A percentile compares a stretch with the other conserved stretches of the same genome.
Conservation (phyloP, 1,139 yeast genomes). For the Suhomyces chickasaworum region DNA sequence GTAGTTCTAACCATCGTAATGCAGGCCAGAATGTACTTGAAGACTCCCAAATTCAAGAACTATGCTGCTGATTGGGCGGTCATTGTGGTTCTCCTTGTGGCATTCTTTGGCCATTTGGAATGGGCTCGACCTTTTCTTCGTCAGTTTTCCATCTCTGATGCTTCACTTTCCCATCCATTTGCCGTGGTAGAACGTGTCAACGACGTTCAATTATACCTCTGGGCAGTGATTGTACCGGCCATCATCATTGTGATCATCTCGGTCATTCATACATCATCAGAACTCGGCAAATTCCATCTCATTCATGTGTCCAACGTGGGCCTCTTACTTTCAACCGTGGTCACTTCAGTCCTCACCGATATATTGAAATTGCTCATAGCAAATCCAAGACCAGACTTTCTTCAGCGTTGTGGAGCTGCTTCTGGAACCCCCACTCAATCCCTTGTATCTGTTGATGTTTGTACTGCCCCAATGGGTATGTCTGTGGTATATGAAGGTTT, state of each 20-base stretch:
- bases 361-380: slow-evolving; percentile 29
- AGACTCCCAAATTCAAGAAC: slow-evolving; percentile 16
- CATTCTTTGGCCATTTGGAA: slow-evolving; percentile 26
- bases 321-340: slow-evolving; percentile 17
- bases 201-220: slow-evolving; percentile 22
- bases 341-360: slow-evolving; percentile 40
- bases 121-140: slow-evolving; percentile 22
- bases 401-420: slow-evolving; percentile 25
- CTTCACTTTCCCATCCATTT: slow-evolving; percentile 23
- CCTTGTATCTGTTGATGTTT: slow-evolving; percentile 26
- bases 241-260: slow-evolving; percentile 17
- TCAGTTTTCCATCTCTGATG: slow-evolving; percentile 22
- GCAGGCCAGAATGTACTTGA: slow-evolving; percentile 15
- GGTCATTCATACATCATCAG: slow-evolving; percentile 14
- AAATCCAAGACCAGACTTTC: slow-evolving; percentile 30
- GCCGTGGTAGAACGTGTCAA: slow-evolving; percentile 24
- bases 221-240: slow-evolving; percentile 19
- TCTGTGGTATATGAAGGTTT: slow-evolving; percentile 68
- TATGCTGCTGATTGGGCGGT: slow-evolving; percentile 23
- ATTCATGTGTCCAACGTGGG: slow-evolving; percentile 24
- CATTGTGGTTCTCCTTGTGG: slow-evolving; percentile 18
- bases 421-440: slow-evolving; percentile 17
- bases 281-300: slow-evolving; percentile 19
- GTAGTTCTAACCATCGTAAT: slow-evolving; percentile 3
- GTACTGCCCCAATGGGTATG: slow-evolving; percentile 47